phyloP scores from a whole-genome alignment of 768 basidiomycete genomes.

The Macrolepiota dolichaula region DNA sequence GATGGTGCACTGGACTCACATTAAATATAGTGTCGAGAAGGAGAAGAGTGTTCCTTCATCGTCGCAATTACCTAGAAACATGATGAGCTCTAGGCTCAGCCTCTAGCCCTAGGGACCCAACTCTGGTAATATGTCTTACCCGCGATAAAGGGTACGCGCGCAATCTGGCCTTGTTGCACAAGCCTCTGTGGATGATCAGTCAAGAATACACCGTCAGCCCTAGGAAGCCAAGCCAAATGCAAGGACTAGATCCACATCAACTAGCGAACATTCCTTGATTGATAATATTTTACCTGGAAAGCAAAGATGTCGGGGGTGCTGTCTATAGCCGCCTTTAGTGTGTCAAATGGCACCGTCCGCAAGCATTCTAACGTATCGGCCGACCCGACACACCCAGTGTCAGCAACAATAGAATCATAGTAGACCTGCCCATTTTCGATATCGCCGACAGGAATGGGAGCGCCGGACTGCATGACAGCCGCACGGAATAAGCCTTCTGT shows the following conservation, averaged over 20 bases:
- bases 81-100: too few species aligned
- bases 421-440: too few species aligned
- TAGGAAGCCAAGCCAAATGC: conserved; percentile 44
- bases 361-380: conserved; percentile 40
- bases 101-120: too few species aligned
- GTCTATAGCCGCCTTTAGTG: conserved; percentile 37
- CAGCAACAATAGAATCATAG: conserved; percentile 39
- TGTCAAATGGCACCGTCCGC: conserved; percentile 30
- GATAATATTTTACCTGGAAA: conserved; percentile 29
- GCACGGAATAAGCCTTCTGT: conserved; percentile 44
- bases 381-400: conserved; percentile 27
- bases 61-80: conserved; percentile 46
- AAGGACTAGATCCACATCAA: conserved; percentile 36
- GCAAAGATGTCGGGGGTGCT: conserved; percentile 33
- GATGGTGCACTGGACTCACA: conserved; percentile 28
- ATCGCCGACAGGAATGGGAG: conserved; percentile 41
- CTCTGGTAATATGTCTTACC: conserved; percentile 22
- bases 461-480: conserved; percentile 49
- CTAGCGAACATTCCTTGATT: conserved; percentile 18
- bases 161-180: conserved; percentile 39
- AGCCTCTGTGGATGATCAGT: conserved; percentile 39
- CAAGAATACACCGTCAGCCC: conserved; percentile 48
- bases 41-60: conserved; percentile 61
- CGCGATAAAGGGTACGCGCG: conserved; percentile 45
- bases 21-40: conserved; percentile 44